Percentiles rank a stretch among this genome's conserved stretches.
Evolutionary conservation across 2,329 filamentous ascomycete genomes (phyloP).

Genomic region (Fonsecaea monophora): DNA sequence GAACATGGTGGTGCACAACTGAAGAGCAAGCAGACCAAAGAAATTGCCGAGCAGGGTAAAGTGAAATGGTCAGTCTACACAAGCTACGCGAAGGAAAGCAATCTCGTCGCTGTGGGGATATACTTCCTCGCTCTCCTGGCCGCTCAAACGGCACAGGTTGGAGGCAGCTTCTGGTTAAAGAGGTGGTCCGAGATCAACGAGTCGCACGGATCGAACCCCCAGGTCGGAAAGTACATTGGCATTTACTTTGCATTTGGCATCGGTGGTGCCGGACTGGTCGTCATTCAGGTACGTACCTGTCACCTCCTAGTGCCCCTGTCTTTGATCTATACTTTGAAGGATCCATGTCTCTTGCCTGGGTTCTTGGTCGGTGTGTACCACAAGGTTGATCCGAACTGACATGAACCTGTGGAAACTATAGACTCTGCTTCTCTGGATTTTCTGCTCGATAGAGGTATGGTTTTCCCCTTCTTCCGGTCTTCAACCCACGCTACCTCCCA

Average conservation of each 20-base stretch:
- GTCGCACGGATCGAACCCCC: slow-evolving; percentile 68
- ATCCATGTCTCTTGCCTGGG: not conserved
- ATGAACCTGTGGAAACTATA: slow-evolving; percentile 18
- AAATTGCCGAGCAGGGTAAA: slow-evolving; percentile 91
- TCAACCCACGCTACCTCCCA: not conserved
- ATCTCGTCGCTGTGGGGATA: slow-evolving; percentile 79
- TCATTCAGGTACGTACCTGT: slow-evolving; percentile 65
- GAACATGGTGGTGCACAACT: slow-evolving; percentile 61
- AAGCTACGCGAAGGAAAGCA: slow-evolving; percentile 95
- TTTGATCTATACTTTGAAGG: slow-evolving; percentile 1
- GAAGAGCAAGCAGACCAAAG: slow-evolving; percentile 85
- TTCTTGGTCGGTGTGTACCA: not conserved
- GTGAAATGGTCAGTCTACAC: slow-evolving; percentile 96
- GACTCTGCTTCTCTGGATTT: slow-evolving; percentile 96
- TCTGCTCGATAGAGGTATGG: slow-evolving; percentile 94
- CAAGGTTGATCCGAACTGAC: slow-evolving; percentile 22
- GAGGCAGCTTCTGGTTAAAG: slow-evolving; percentile 91
- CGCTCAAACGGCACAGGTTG: slow-evolving; percentile 82
- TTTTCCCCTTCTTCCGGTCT: slow-evolving; percentile 8
- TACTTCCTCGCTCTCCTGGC: slow-evolving; percentile 79
- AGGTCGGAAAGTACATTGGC: slow-evolving; percentile 88
- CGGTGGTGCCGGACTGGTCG: slow-evolving; percentile 81
- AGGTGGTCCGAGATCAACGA: slow-evolving; percentile 85
- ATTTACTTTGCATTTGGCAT: slow-evolving; percentile 96
- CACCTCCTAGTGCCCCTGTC: not conserved